Evolutionary conservation across 2,329 filamentous ascomycete genomes (phyloP), one percentile per base, ranked within the genome.

Genomic region (Beauveria bassiana): DNA sequence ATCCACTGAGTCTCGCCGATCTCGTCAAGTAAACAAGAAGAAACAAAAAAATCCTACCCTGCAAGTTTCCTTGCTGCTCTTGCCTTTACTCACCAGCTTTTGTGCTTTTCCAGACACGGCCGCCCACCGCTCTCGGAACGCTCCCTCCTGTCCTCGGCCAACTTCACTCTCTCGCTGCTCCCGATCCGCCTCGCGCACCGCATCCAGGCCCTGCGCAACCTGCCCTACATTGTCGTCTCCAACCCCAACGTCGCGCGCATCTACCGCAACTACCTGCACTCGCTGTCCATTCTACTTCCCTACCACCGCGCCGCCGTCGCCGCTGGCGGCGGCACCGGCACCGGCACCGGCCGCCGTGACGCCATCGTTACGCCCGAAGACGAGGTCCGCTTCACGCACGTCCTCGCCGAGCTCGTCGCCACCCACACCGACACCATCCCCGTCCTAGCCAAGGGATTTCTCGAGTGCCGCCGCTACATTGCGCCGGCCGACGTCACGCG

Each of bases 161-260:
- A 97, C 78, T 98, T 98, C 77, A 96, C 95, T 14, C 88, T 98
- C 66, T 90, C 88, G 31, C 89, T 97, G 59, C 86, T 98, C 10
- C 95, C 95, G 16, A 90, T 95, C 55, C 91, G 95, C 43, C 86
- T 99, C 28, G 95, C 95, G 28, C 91, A 96, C 72, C 91, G 95
- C 61, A 96, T 99, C 66, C 90, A 96, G 73, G 91, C 92, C 49
- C 81, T 99, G 20, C 88, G 93, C 65, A 96, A 96, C 72, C 85
- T 99, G 9, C 95, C 95, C 0, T 99, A 93, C 75, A 98, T 99
- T 66, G 93, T 99, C 61, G 95, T 99, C 28, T 93, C 93, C n/a
- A 98, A 99, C 72, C 91, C 92, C 1, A 91, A 97, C 72, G 92
- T 99, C 67, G 90, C 88, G 28, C 88, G 89, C 69, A 99, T 99